Base-by-base conservation (phyloP, 2,329 filamentous ascomycete genomes). In the Cladorrhinum sp. region DNA sequence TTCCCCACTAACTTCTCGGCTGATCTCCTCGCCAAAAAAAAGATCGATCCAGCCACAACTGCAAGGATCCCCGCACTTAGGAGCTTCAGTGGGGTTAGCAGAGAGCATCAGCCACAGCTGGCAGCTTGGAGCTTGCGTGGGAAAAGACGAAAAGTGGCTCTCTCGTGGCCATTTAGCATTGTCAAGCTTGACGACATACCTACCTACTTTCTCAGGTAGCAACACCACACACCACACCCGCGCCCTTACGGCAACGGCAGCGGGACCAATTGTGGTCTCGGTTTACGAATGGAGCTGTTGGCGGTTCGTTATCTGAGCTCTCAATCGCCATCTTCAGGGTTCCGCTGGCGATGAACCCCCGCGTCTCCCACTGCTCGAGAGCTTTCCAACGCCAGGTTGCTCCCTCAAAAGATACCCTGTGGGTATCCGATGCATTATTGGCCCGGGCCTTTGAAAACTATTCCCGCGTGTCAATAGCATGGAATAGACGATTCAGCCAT, bases 401-500 rank as follows among this genome's bases (percentile, higher is more conserved):
- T 49, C 66, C 74, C 20, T 67, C 75, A 10, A 65, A 66, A 60
- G 79, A 82, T 55, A 73, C 76, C 49, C 69, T 86, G 65, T 88
- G 85, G 84, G 79, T 88, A 63, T 79, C 81, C 27, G 86, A 89
- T 66, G 77, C 82, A 50, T 66, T 82, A 23, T 77, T 89, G 13
- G 72, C 75, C 23, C 72, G 74, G 56, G 79, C 80, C 2, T 83
- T 85, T 65, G 76, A 79, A 51, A 75, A 77, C 18, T 81, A 77
- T 67, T 76, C 76, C 52, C 66, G 62, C 27, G 63, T 78, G 12
- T 77, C 74, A 7, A 61, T 62, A 38, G 50, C 61, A 9, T 59
- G 59, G 25, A 68, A 67, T 18, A 72, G 75, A 36, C 66, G 68
- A 16, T 69, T 68, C 51, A 73, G 74, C 66, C 81, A 78, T 24